Evolutionary conservation across 1,284 basidiomycete species (phyloP), one percentile per base, ranked within the genome.

Genomic region (Austroboletus rostrupii): DNA sequence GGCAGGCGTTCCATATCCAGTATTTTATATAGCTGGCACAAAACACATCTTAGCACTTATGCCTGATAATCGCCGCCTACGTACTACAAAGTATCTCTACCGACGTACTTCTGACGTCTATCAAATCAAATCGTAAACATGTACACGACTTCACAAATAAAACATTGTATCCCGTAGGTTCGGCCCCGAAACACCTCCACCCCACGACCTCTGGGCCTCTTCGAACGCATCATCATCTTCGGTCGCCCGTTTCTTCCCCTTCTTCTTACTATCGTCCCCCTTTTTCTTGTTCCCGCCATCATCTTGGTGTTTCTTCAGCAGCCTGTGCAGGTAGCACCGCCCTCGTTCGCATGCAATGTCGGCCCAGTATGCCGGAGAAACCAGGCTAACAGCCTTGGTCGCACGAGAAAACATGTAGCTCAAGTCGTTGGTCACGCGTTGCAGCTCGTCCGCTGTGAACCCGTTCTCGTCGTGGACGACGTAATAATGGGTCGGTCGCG

Each of bases 321-420:
- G 70, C 48, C 78, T 75, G 64, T 85, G 77, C 37, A 90, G 61
- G 60, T 89, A 90, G 65, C 85, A 88, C 19, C 88, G 72, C 1
- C 87, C 87, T 3, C 87, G 76, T 65, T 90, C 87, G 57, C 87
- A 90, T 3, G 85, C 85, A 38, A 90, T 69, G 61, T 90, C 79
- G 9, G 85, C 84, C 61, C 87, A 88, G 60, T 87, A 88, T 0
- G 85, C 87, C 0, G 87, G 86, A 0, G 85, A 83, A n/a, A 80
- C 83, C 17, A 90, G 73, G 58, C 83, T 85, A 47, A 90, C 87
- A 0, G 85, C 87, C 66, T 88, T 88, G 13, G 88, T 90, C 20
- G 87, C 87, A 13, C 88, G 82, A 16, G 81, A 81, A 60, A 86
- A 90, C 74, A 86, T 78, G 66, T 87, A 89, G 64, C 82, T 82